A percentile compares a stretch with the other conserved stretches of the same genome.
phyloP scores from a whole-genome alignment of 169 alveolate genomes.

The Plasmodium vinckei region DNA sequence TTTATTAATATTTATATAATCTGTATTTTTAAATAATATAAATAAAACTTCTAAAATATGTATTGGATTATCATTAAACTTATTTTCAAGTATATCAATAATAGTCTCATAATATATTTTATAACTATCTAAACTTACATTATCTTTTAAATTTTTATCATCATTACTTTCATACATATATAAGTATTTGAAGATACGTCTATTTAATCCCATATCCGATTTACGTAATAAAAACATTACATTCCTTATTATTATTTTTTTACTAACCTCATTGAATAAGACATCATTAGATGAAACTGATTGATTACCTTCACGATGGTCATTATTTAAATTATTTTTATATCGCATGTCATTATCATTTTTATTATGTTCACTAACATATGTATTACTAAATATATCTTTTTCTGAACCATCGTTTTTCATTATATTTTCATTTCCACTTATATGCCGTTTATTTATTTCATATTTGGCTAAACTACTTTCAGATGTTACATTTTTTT shows the following conservation, averaged over 20 bases:
- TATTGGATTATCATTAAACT: conserved; percentile 20
- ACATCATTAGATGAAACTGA: neutral
- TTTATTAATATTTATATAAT: conserved; percentile 26
- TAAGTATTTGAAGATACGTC: conserved; percentile 42
- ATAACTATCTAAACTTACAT: conserved; percentile 22
- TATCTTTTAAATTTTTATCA: conserved; percentile 34
- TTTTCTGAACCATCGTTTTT: no score
- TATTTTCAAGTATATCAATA: conserved; percentile 39
- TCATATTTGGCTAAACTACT: no score
- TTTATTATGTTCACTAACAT: no score
- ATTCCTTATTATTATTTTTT: conserved; percentile 40
- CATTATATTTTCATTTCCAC: no score
- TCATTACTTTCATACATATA: conserved; percentile 61
- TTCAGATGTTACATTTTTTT: no score
- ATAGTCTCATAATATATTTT: conserved; percentile 27
- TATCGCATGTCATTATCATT: no score
- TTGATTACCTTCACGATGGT: neutral
- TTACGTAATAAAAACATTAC: conserved; percentile 39
- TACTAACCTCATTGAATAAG: conserved; percentile 37
- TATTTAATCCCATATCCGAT: conserved; percentile 47
- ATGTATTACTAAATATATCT: no score
- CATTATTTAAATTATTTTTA: neutral
- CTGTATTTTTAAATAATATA: conserved; percentile 34
- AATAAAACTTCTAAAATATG: conserved; percentile 20
- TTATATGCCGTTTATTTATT: no score